phyloP scores from a whole-genome alignment of 352 stramenopile species.

The Phytopythium litorale region DNA sequence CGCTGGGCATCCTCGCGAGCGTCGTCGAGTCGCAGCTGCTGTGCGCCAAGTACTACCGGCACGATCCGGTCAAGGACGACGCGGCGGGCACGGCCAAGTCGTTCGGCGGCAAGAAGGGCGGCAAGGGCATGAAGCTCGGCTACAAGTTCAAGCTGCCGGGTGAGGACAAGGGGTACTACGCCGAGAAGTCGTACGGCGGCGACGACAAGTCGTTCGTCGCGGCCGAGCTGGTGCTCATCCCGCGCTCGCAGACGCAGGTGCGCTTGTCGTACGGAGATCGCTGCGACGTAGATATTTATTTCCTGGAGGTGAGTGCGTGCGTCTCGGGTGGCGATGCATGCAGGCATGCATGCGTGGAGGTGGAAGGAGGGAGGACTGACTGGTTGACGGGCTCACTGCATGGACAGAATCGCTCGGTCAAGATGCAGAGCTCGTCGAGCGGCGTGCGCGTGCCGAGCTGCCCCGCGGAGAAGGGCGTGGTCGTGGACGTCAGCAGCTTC shows the following conservation, averaged over 20 bases:
- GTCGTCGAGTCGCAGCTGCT: slow-evolving; percentile 82
- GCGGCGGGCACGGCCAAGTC: slow-evolving; percentile 26
- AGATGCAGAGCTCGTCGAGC: slow-evolving; percentile 77
- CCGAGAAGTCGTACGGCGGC: slow-evolving; percentile 78
- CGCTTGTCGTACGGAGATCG: slow-evolving; percentile 80
- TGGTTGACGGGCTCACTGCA: background rate
- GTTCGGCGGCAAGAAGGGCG: slow-evolving; percentile 68
- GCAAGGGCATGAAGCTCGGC: slow-evolving; percentile 83
- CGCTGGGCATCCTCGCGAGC: slow-evolving; percentile 77
- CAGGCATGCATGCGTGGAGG: no score
- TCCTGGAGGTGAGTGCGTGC: slow-evolving; percentile 59
- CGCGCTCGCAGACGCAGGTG: slow-evolving; percentile 81
- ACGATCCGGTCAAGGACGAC: slow-evolving; percentile 52
- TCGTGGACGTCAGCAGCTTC: slow-evolving; percentile 76
- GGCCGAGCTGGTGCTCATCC: slow-evolving; percentile 80
- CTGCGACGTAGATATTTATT: slow-evolving; percentile 90
- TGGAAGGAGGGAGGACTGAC: background rate
- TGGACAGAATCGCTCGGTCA: slow-evolving; percentile 73
- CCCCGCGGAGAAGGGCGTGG: slow-evolving; percentile 60
- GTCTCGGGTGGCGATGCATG: background rate
- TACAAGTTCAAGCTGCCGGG: slow-evolving; percentile 87
- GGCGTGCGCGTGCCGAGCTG: slow-evolving; percentile 77
- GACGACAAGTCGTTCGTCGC: slow-evolving; percentile 86
- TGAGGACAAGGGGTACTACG: slow-evolving; percentile 84
- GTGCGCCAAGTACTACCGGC: slow-evolving; percentile 81